Evolutionary conservation across 306 rosid genomes (phyloP), one percentile per base, ranked within the genome.

Genomic region (Pachyrhizus erosus): DNA sequence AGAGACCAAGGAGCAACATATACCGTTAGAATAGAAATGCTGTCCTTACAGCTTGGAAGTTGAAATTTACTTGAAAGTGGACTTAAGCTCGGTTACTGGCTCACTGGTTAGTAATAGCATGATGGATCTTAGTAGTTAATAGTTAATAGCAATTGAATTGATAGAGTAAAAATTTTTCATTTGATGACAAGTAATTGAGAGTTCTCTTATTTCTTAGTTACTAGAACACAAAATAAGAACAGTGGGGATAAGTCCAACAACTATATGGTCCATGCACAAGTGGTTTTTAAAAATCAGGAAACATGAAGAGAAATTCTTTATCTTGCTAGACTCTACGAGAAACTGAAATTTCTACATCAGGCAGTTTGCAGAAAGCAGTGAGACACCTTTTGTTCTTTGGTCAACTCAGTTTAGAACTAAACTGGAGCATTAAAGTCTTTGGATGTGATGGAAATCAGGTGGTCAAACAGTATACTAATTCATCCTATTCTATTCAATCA

Each of bases 381-480:
- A 80, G 75, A 58, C 74, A 69, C 43, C 69, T 33, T 79, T 58
- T 58, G 49, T 48, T 77, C 43, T 61, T 67, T 79, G 45, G 84
- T 73, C 89, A 86, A 73, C 84, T 77, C 69, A 15, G 73, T 82
- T 73, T 57, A 34, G 72, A 77, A 77, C 66, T 64, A 49, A 79
- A 48, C 65, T 27, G 45, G 33, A 68, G 68, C 80, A 83, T 67
- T 78, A 62, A 78, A 79, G 54, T 55, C 29, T 52, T 76, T 54
- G 75, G 80, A 80, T 70, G 87, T 80, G 83, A 83, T 80, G 54
- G 83, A 83, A 65, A 80, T 70, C 78, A 86, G 54, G 80, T 66
- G 71, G 77, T 73, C 79, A 80, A 80, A 83, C 73, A 80, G 83
- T 80, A 33, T 62, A 70, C 76, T 79, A 60, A 75, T 70, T 62